Evolutionary conservation across 2,329 filamentous ascomycete species (phyloP), one percentile per base, ranked within the genome.

Genomic region (Elsinoe batatas): DNA sequence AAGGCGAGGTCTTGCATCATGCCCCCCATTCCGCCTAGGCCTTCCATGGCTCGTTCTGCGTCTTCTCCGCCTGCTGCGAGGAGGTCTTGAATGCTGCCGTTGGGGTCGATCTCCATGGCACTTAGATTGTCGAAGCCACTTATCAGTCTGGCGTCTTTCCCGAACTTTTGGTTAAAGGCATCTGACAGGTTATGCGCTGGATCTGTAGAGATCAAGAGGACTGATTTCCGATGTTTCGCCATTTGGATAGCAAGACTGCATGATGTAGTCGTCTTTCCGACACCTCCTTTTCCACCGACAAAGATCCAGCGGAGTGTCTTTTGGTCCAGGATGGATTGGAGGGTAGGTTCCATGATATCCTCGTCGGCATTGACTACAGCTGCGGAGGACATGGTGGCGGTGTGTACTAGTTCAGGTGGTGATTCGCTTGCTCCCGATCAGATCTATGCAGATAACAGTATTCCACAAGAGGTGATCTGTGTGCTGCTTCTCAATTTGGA

Each of bases 1-100:
- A 97, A 96, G 0, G 93, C 93, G 62, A 98, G 78, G 72, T 98
- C 93, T 74, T 98, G 93, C 87, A 97, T 95, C 91, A 97, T 96
- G 64, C 86, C 87, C 22, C 91, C 91, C 75, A 96, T 83, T 2
- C 81, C 82, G 13, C 78, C 75, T 59, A 84, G 65, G 8, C 84
- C 85, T 51, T 79, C 80, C 75, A 88, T 83, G 38, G 83, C 83
- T 61, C 90, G 87, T 62, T 83, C 78, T 2, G 77, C 80, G 22
- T 79, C 81, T 50, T 88, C 88, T 15, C 88, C 89, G 42, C 81
- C 84, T 67, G 85, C 85, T 8, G 87, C 87, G 60, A 98, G 76
- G 56, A 98, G 75, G 69, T 98, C 93, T 74, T 96, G 93, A 71
- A 98, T 95, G 68, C 89, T 95, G 47, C 91, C 93, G 69, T 95